Base-by-base conservation (phyloP, 78 protist genomes). In the Bodo saltans region DNA sequence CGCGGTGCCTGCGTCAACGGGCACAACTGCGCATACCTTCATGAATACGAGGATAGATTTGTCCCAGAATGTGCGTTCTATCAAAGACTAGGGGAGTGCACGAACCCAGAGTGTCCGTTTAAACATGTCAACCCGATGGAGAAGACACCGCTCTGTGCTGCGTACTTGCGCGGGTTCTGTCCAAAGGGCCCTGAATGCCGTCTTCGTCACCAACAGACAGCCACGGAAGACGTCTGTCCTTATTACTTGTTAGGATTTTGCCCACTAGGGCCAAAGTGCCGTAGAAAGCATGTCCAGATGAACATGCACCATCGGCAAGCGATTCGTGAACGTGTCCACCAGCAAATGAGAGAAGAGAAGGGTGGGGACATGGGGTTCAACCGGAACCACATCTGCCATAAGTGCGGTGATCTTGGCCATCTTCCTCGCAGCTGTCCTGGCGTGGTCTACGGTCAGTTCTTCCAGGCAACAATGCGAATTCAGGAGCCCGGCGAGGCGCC, bases 161-260 rank as follows among this genome's bases (percentile, higher is more conserved):
- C 52, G 71, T 90, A 85, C 69, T 17, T 33, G 8, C 2, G 86
- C 1, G 92, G 92, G 30, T 90, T 90, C 53, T 90, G 92, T 30
- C 4, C 80, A 32, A 34, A 85, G 32, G 92, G 92, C 42, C 87
- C 86, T 32, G 0, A 30, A 12, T 90, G 92, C 70, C n/a, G 74
- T 1, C 60, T 60, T 21, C 83, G 80, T 25, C 87, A 83, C 78
- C 41, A 33, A 3, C 8, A 71, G 39, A n/a, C n/a, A n/a, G n/a
- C n/a, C n/a, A 47, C 23, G 27, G 0, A 11, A 25, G 76, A 72
- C 23, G 85, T 89, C 39, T 90, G 92, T 35, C 86, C 80, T 29
- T 0, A 83, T 1, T 90, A 74, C 67, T 34, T 90, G 42, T 87
- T 87, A 3, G 92, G 92, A 11, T 83, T 90, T 27, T 90, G 92